phyloP scores from a whole-genome alignment of 768 basidiomycete species.

The Galerina sulciceps region DNA sequence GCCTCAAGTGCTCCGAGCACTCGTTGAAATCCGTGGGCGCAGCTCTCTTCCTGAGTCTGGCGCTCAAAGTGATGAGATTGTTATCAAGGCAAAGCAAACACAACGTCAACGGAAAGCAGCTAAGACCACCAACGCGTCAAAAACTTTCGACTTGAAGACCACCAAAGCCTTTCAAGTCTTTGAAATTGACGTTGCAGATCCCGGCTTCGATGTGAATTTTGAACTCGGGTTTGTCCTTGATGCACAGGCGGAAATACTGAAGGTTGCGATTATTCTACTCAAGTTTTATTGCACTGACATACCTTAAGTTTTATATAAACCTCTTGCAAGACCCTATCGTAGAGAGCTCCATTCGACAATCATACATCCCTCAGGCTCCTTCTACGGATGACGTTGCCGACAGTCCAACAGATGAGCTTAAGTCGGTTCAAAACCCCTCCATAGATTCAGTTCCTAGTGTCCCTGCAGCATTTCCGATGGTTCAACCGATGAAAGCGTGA shows the following conservation, averaged over 20 bases:
- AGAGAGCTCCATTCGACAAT: constrained; percentile 1
- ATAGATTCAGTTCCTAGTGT: not conserved
- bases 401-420: not conserved
- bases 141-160: not conserved
- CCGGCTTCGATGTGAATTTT: not conserved
- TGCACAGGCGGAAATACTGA: not conserved
- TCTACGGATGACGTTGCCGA: not conserved
- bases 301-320: constrained; percentile 11
- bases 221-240: not conserved
- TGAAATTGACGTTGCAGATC: not conserved
- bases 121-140: not conserved
- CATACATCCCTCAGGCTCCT: not conserved
- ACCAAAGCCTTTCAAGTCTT: constrained; percentile 9
- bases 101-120: constrained; percentile 13
- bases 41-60: not conserved
- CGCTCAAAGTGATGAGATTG: not conserved
- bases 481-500: constrained; percentile 61
- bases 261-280: constrained; percentile 1
- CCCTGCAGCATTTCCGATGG: constrained; percentile 36
- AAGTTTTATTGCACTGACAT: not conserved
- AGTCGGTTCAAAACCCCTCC: not conserved
- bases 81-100: not conserved
- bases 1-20: not conserved
- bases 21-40: not conserved
- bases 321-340: constrained; percentile 16